Evolutionary conservation across 139 green algal genomes (phyloP), one percentile per base, ranked within the genome.

Genomic region (Coelastrella sp.): DNA sequence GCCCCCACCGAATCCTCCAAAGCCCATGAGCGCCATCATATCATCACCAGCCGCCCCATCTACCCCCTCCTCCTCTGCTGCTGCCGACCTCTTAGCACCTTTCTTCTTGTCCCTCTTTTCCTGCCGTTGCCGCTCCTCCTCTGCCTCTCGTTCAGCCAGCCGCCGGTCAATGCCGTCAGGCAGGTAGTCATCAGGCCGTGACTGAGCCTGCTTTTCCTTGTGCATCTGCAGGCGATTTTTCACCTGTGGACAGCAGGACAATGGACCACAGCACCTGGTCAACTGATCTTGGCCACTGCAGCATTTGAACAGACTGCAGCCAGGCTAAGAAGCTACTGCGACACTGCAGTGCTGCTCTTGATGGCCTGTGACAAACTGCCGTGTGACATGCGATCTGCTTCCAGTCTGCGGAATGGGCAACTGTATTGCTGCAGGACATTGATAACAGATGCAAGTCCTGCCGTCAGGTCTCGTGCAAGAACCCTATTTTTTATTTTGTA

Each of bases 11-110:
- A 99, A 99, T 12, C 98, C 97, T 5, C 93, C 93, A 93, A 99
- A 99, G 8, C 98, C 98, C 97, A 99, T 99, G 25, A 98, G 90
- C 15, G 95, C 94, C 65, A 96, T 96, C 95, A 99, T 96, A 4
- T 99, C 97, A 4, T 94, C 89, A 84, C 99, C 97, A 6, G 90
- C 72, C n/a, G 7, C 68, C 10, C 19, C 68, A 76, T 76, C 68
- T 27, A 27, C 68, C 0, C 87, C 96, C n/a, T 94, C 94, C 27
- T 94, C 93, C 19, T 94, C 57, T 92, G 93, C 19, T 93, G 91
- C 57, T 95, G 91, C 78, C 7, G 61, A 68, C 78, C 95, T 96
- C 83, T 96, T 97, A 22, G 81, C 90, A 58, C 95, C 95, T 75
- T 92, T 93, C 91, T 93, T 95, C 84, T 94, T 92, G 87, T 94